A percentile compares a stretch with the other conserved stretches of the same genome.
Conservation (phyloP, 2,329 filamentous ascomycete genomes). For the Colletotrichum trifolii region DNA sequence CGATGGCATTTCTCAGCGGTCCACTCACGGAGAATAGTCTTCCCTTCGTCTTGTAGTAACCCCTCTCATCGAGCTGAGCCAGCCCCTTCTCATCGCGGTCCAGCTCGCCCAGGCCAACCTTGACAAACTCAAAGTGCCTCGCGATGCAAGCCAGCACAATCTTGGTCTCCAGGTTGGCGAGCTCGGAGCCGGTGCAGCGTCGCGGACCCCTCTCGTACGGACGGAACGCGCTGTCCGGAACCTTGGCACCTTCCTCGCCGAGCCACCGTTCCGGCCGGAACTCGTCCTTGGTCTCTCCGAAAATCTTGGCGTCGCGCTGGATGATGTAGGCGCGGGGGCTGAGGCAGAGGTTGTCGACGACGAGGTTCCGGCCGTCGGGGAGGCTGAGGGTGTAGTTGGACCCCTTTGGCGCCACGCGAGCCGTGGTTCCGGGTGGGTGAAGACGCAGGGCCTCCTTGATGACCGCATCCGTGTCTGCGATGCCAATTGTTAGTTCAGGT, state of each 20-base stretch:
- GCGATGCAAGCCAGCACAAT: slow-evolving; percentile 22
- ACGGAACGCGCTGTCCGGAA: slow-evolving; percentile 25
- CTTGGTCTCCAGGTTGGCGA: slow-evolving; percentile 26
- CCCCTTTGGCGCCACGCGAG: slow-evolving; percentile 39
- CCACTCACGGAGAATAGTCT: slow-evolving; percentile 26
- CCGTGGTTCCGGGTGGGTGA: slow-evolving; percentile 47
- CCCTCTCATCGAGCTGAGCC: slow-evolving; percentile 22
- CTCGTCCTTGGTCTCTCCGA: slow-evolving; percentile 47
- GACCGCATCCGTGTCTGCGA: slow-evolving; percentile 45
- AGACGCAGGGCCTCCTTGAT: slow-evolving; percentile 51
- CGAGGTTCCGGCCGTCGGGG: slow-evolving; percentile 42
- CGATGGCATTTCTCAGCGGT: too few species aligned
- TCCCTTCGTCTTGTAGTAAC: slow-evolving; percentile 31
- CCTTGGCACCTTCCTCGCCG: slow-evolving; percentile 23
- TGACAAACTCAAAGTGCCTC: slow-evolving; percentile 30
- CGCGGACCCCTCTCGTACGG: slow-evolving; percentile 27
- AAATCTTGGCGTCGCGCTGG: slow-evolving; percentile 47
- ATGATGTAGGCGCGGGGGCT: slow-evolving; percentile 47
- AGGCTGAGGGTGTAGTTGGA: slow-evolving; percentile 40
- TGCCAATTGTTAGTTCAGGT: not conserved
- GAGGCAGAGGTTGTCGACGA: slow-evolving; percentile 48
- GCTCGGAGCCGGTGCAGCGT: slow-evolving; percentile 27
- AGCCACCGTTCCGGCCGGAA: slow-evolving; percentile 55
- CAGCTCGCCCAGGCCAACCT: slow-evolving; percentile 31
- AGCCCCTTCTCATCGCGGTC: slow-evolving; percentile 18